Evolutionary conservation across 148 eudicot genomes (phyloP).

Genomic region (Oxyria digyna): DNA sequence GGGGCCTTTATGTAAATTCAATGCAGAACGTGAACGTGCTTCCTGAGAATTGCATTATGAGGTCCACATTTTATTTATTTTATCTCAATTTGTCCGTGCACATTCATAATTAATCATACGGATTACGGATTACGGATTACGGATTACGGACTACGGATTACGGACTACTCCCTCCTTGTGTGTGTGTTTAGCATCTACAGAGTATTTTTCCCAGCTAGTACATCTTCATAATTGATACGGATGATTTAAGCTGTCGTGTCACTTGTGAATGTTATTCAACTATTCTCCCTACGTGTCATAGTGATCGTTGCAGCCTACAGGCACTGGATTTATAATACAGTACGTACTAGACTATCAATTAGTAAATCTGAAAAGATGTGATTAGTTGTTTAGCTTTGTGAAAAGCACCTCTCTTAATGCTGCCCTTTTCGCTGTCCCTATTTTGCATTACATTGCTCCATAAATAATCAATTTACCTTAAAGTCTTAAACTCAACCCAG

Average conservation of each 20-base stretch:
- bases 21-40: conserved; percentile 1
- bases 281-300: too few species aligned
- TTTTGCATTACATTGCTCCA: conserved; percentile 15
- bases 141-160: too few species aligned
- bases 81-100: not conserved
- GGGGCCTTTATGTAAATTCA: not conserved
- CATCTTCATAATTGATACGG: not conserved
- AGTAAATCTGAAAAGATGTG: too few species aligned
- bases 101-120: not conserved
- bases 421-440: conserved; percentile 17
- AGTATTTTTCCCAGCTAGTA: not conserved
- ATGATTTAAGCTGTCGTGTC: too few species aligned
- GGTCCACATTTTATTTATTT: not conserved
- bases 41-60: not conserved
- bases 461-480: conserved; percentile 6
- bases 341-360: too few species aligned
- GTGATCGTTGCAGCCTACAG: too few species aligned
- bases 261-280: too few species aligned
- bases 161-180: too few species aligned
- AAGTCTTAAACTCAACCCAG: conserved; percentile 7
- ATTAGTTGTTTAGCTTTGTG: not conserved
- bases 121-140: too few species aligned
- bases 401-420: not conserved
- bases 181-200: not conserved
- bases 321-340: too few species aligned